phyloP scores from a whole-genome alignment of 2,329 filamentous ascomycete species.

The Penicillium sp. region DNA sequence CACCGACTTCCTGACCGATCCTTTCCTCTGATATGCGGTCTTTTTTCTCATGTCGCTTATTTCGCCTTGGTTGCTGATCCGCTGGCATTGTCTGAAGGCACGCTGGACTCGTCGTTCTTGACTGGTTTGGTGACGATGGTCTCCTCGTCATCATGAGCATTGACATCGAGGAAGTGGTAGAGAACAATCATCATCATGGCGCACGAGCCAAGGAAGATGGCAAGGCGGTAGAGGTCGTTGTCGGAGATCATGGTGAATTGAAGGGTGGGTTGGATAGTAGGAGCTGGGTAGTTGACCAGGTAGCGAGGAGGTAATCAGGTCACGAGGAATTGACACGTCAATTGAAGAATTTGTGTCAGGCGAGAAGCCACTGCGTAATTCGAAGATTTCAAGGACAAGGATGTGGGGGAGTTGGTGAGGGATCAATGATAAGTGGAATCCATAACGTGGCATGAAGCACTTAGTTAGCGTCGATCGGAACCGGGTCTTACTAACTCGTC shows the following conservation, averaged over 20 bases:
- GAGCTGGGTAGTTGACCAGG: not conserved
- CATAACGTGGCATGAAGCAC: conserved; percentile 3
- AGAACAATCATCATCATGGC: conserved; percentile 91
- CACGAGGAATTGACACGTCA: not conserved
- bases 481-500: not conserved
- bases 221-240: conserved; percentile 82
- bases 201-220: conserved; percentile 85
- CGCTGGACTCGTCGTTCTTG: conserved; percentile 8
- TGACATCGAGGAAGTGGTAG: conserved; percentile 96
- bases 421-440: not conserved
- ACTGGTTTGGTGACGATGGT: conserved; percentile 9
- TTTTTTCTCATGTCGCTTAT: not conserved
- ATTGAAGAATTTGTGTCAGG: not conserved
- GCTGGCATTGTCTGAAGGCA: conserved; percentile 4
- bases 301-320: not conserved
- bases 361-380: not conserved
- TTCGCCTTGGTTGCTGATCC: conserved; percentile 4
- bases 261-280: not conserved
- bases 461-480: not conserved
- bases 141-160: conserved; percentile 61
- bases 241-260: conserved; percentile 83
- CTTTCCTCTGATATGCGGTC: not conserved
- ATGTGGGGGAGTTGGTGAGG: not conserved
- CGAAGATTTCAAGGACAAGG: not conserved
- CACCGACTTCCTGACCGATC: conserved; percentile 5